Conservation (phyloP, 176 grass and related monocot species). For the Carex parvula region DNA sequence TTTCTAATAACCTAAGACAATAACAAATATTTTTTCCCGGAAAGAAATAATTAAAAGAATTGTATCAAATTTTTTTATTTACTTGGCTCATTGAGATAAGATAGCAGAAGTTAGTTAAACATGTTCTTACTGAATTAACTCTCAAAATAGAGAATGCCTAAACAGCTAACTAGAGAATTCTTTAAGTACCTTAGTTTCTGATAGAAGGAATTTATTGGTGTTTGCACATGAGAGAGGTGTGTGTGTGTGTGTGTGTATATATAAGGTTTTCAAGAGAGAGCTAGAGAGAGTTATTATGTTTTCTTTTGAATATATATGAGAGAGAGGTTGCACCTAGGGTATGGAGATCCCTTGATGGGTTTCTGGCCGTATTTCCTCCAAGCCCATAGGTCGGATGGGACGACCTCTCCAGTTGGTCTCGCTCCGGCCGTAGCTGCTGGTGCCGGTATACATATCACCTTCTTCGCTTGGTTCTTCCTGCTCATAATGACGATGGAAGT, state of each 20-base stretch:
- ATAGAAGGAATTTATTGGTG: conserved; percentile 35
- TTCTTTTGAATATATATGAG: neutral
- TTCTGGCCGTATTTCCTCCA: conserved; percentile 99
- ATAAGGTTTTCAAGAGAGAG: neutral
- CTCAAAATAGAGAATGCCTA: conserved; percentile 8
- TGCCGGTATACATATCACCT: conserved; percentile 95
- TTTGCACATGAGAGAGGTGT: conserved; percentile 33
- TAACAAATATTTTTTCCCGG: neutral
- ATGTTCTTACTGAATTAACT: conserved; percentile 37
- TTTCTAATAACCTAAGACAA: neutral
- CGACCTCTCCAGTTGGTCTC: conserved; percentile 66
- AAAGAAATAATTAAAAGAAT: neutral
- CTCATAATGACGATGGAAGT: neutral
- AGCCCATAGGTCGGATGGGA: conserved; percentile 97
- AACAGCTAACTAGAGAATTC: conserved; percentile 25
- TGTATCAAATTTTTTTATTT: neutral
- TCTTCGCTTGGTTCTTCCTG: conserved; percentile 93
- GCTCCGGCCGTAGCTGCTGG: conserved; percentile 48
- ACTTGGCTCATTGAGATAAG: neutral
- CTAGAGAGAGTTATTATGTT: neutral
- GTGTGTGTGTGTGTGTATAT: too few species aligned
- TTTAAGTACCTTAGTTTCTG: conserved; percentile 23
- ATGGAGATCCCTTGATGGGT: conserved; percentile 97
- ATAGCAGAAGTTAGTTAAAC: conserved; percentile 14
- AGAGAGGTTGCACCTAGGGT: conserved; percentile 61